These are phyloP conservation scores for Trichoderma erinaceum DNA, from an alignment of 495 filamentous ascomycete species.

Conservation along the genomic window DNA sequence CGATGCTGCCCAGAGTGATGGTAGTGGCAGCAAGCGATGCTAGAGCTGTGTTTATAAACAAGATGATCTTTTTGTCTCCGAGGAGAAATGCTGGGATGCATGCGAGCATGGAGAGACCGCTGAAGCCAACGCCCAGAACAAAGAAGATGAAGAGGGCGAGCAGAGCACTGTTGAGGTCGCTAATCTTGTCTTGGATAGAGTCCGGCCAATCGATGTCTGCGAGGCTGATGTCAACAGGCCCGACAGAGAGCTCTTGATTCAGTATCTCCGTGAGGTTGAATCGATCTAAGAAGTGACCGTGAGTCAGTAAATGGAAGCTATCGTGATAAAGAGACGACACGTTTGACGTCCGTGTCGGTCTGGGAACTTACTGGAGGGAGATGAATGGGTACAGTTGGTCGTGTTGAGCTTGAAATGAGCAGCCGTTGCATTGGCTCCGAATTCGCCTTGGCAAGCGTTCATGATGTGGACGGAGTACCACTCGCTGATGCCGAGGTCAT, in stretches of 20 bases:
- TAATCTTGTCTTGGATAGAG: conserved; percentile 54
- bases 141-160: conserved; percentile 61
- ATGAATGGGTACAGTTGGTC: conserved; percentile 55
- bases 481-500: conserved; percentile 52
- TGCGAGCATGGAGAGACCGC: conserved; percentile 49
- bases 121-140: conserved; percentile 52
- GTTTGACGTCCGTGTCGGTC: conserved; percentile 18
- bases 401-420: conserved; percentile 45
- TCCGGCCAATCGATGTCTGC: conserved; percentile 54
- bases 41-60: conserved; percentile 39
- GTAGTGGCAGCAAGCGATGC: conserved; percentile 26
- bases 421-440: conserved; percentile 47
- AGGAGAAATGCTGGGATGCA: conserved; percentile 39
- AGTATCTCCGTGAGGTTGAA: conserved; percentile 58
- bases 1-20: conserved; percentile 25
- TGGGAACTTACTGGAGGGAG: conserved; percentile 39
- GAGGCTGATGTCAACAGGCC: conserved; percentile 45
- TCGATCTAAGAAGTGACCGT: conserved; percentile 23
- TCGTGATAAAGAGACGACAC: not conserved
- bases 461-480: conserved; percentile 72
- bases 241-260: conserved; percentile 44
- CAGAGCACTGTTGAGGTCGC: conserved; percentile 41
- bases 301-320: not conserved
- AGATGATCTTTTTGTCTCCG: conserved; percentile 31
- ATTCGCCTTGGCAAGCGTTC: conserved; percentile 60